Evolutionary conservation across 371 early-diverging fungal species (phyloP), one percentile per base, ranked within the genome.

Genomic region (Lichtheimia corymbifera): DNA sequence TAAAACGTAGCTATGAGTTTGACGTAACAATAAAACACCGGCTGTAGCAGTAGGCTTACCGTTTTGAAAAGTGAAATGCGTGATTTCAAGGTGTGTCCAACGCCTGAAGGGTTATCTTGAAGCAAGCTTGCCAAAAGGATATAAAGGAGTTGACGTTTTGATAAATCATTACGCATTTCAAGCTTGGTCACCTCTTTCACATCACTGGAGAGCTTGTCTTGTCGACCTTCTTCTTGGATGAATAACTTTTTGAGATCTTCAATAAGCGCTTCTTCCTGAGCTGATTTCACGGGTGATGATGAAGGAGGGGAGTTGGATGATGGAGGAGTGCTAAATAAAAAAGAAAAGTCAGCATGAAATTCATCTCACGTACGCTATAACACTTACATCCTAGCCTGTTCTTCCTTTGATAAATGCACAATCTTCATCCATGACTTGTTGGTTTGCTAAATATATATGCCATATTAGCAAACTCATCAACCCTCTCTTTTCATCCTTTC

Each of bases 111-210:
- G 41, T 30, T 30, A 49, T 88, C 88, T 20, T 83, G 79, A 55
- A 89, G 78, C 24, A 89, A 63, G 53, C 84, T 76, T 4, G 77
- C 77, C 22, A 91, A 62, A 28, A 91, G 61, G 44, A 89, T 80
- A 57, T 66, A 81, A 35, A 88, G 79, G 13, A 91, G 35, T 61
- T 88, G 86, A 13, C 75, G 82, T 73, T 89, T 91, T 50, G 85
- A 78, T 64, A 91, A 63, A 57, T 87, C 87, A 59, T 91, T 85
- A n/a, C 87, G 79, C 80, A 90, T 89, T 68, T 91, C 91, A 35
- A 89, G 59, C 30, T 88, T 84, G 2, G 89, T 91, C 35, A 89
- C 82, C 65, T 89, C 88, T 66, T 91, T 91, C 35, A 88, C 78
- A 69, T 89, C 89, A 4, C 87, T 86, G 15, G 63, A 55, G 9